Base-by-base conservation (phyloP, 1,284 basidiomycete species). In the Apiotrichum porosum region DNA sequence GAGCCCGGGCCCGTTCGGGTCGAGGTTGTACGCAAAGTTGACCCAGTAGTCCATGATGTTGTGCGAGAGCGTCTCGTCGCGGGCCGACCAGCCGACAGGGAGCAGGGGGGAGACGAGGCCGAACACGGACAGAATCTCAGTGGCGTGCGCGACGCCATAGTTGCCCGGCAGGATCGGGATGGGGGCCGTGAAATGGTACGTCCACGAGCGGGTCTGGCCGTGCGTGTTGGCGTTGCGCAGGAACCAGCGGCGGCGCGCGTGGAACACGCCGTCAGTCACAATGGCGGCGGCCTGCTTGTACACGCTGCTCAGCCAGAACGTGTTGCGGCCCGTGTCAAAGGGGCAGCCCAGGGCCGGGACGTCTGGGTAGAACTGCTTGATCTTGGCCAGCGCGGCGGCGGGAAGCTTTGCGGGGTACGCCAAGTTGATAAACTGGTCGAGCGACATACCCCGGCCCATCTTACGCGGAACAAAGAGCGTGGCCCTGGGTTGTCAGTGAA, bases 1-100 rank as follows among this genome's bases (percentile, higher is more conserved):
- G 14, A 44, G 35, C 17, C 56, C 40, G 17, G 36, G 26, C n/a
- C 54, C 57, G 56, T 68, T 67, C 17, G 68, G 68, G 47, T 69
- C 56, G 41, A 58, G 52, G 58, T 59, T 59, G 54, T 66, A 62
- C 24, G 62, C 67, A 56, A 73, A 73, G 58, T 70, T 71, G 54
- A 69, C 1, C 69, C 63, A 69, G 57, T 73, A 71, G 28, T 63
- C 51, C 43, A 63, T 56, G 50, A 69, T 60, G 13, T 22, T 21
- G 22, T 34, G 37, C 15, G 37, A 36, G 18, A 39, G 8, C 14
- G 10, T 18, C 31, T 34, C 19, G 37, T 14, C 17, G 17, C n/a
- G 9, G 37, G n/a, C 6, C 31, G 22, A 8, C 37, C 31, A 34
- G 1, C 44, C 31, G 13, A 39, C 36, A n/a, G 18, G 38, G 28